phyloP scores from a whole-genome alignment of 2,329 filamentous ascomycete genomes.

The Hortaea werneckii region DNA sequence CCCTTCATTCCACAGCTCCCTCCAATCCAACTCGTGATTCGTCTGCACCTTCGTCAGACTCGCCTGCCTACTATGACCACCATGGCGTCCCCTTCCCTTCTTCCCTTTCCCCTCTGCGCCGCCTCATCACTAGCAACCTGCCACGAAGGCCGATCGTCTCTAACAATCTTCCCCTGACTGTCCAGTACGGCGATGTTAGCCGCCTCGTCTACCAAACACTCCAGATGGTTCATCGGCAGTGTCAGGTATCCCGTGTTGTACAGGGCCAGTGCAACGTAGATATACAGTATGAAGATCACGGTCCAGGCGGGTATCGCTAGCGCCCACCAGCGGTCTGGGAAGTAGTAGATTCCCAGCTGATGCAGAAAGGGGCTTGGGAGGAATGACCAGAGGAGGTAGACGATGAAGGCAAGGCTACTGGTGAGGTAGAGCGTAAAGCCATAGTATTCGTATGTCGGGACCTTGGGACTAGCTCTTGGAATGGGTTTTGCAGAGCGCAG shows the following conservation, averaged over 20 bases:
- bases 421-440: slow-evolving; percentile 95
- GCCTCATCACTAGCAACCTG: slow-evolving; percentile 2
- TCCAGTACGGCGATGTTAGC: slow-evolving; percentile 79
- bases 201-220: slow-evolving; percentile 85
- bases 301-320: slow-evolving; percentile 84
- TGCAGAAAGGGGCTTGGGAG: slow-evolving; percentile 86
- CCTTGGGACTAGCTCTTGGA: slow-evolving; percentile 77
- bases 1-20: slow-evolving; percentile 74
- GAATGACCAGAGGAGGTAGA: slow-evolving; percentile 74
- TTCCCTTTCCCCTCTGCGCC: slow-evolving; percentile 17
- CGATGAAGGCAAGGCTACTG: slow-evolving; percentile 67
- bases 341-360: slow-evolving; percentile 89
- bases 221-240: slow-evolving; percentile 64
- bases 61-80: slow-evolving; percentile 27
- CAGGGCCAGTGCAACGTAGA: slow-evolving; percentile 81
- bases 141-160: slow-evolving; percentile 23
- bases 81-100: slow-evolving; percentile 26
- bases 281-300: slow-evolving; percentile 80
- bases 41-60: slow-evolving; percentile 22
- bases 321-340: slow-evolving; percentile 96
- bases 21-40: slow-evolving; percentile 54
- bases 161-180: slow-evolving; percentile 49
- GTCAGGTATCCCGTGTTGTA: slow-evolving; percentile 91
- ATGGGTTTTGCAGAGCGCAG: slow-evolving; percentile 52
- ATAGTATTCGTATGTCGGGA: slow-evolving; percentile 99